Conservation (phyloP, 2,329 filamentous ascomycete species). For the Fusarium falciforme region DNA sequence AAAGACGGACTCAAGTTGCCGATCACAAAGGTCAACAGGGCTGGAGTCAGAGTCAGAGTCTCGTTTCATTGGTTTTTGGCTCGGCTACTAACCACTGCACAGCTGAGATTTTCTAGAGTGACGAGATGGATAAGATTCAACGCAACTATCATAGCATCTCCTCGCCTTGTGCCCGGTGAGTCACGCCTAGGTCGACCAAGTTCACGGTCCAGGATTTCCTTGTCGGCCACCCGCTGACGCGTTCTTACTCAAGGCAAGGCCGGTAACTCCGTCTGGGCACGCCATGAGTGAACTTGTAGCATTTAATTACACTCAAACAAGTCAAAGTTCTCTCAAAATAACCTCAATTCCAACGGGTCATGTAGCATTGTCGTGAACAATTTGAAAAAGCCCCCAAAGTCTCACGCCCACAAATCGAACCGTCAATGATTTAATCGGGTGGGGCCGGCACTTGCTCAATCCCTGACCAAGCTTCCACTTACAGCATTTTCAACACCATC, state of each 20-base stretch:
- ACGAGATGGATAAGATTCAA: background rate
- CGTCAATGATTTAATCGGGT: slow-evolving; percentile 18
- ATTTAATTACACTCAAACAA: background rate
- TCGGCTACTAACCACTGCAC: background rate
- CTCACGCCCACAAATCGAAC: slow-evolving; percentile 27
- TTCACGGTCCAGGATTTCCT: background rate
- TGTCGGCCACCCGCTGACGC: background rate
- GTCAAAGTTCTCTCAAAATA: background rate
- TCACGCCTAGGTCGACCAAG: background rate
- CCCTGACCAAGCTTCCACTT: slow-evolving; percentile 12
- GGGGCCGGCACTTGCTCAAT: slow-evolving; percentile 22
- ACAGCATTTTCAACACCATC: slow-evolving; percentile 15
- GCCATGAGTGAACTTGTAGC: too few relatives aligned
- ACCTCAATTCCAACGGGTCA: background rate
- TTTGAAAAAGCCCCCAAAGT: background rate
- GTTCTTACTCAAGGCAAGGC: background rate
- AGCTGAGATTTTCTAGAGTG: background rate
- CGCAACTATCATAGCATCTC: background rate
- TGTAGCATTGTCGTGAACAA: background rate
- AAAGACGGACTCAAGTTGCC: background rate
- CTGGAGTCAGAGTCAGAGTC: background rate
- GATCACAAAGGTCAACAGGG: background rate
- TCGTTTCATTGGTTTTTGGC: background rate
- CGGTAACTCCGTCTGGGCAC: background rate
- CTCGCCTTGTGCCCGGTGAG: background rate